Percentiles rank a stretch among this genome's conserved stretches.
phyloP scores from a whole-genome alignment of 495 filamentous ascomycete genomes.

The Penicillium cosmopolitanum region DNA sequence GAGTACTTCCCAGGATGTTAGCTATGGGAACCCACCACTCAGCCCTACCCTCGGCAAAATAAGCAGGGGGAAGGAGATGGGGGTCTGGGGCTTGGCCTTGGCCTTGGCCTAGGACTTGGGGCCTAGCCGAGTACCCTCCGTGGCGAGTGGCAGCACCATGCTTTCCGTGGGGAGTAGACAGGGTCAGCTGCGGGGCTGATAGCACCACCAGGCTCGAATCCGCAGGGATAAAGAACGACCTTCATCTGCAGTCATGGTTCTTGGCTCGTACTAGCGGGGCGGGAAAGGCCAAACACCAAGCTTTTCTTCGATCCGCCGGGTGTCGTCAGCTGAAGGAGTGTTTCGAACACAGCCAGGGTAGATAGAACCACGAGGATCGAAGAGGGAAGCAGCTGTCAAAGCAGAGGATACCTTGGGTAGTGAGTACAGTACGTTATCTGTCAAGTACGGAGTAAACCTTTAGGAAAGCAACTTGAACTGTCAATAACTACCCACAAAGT shows the following conservation, averaged over 20 bases:
- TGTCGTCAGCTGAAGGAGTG: slow-evolving; percentile 7
- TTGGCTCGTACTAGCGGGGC: slow-evolving; percentile 6
- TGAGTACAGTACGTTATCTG: no score
- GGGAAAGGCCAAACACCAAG: slow-evolving; percentile 11
- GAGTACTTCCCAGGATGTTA: no score
- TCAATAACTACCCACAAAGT: no score
- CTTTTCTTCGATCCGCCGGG: slow-evolving; percentile 12
- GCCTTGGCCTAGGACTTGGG: not conserved
- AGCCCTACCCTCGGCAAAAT: no score
- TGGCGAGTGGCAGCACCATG: slow-evolving; percentile 3
- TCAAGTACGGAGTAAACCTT: no score
- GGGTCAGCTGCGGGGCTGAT: slow-evolving; percentile 16
- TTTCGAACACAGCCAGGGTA: not conserved
- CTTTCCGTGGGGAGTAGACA: slow-evolving; percentile 9
- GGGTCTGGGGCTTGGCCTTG: no score
- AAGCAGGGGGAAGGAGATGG: no score
- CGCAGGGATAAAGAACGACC: not conserved
- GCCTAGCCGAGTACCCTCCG: not conserved
- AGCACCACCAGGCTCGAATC: slow-evolving; percentile 7
- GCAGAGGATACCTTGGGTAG: not conserved
- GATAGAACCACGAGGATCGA: not conserved
- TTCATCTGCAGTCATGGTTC: slow-evolving; percentile 5
- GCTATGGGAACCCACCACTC: no score
- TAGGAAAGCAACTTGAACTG: not conserved
- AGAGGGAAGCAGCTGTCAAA: not conserved